These are phyloP conservation scores for Leishmania gerbilli DNA, from an alignment of 208 protist genomes.

Conservation along the genomic window DNA sequence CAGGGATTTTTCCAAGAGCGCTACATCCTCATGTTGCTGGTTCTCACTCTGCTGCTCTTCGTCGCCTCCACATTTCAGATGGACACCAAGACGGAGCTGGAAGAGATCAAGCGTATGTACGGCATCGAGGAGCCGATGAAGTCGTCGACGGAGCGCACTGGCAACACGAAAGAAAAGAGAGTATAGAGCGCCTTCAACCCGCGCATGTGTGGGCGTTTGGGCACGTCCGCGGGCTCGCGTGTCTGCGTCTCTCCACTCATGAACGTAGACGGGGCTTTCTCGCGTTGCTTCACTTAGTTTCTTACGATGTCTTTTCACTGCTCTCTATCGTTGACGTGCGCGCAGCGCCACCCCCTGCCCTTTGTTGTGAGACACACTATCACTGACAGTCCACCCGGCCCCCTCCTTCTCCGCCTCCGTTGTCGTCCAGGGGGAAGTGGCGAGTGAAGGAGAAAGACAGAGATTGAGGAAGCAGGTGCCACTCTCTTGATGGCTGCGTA, in stretches of 20 bases:
- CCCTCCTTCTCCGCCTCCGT: background rate
- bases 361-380: no score
- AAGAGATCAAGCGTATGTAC: constrained; percentile 37
- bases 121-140: constrained; percentile 14
- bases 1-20: constrained; percentile 30
- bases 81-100: constrained; percentile 28
- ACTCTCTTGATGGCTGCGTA: no score
- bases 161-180: background rate
- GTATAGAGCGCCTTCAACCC: background rate
- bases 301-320: background rate
- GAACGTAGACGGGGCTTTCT: background rate
- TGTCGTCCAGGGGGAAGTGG: background rate
- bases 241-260: background rate
- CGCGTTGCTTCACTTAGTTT: background rate
- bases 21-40: constrained; percentile 17
- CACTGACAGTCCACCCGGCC: background rate
- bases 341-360: background rate
- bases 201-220: background rate
- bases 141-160: background rate
- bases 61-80: constrained; percentile 23
- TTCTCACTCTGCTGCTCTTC: constrained; percentile 22
- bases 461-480: no score
- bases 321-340: background rate
- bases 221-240: background rate
- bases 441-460: background rate